These are phyloP conservation scores for Fraxinus floribunda DNA, from an alignment of 305 asterid genomes.

Conservation along the genomic window DNA sequence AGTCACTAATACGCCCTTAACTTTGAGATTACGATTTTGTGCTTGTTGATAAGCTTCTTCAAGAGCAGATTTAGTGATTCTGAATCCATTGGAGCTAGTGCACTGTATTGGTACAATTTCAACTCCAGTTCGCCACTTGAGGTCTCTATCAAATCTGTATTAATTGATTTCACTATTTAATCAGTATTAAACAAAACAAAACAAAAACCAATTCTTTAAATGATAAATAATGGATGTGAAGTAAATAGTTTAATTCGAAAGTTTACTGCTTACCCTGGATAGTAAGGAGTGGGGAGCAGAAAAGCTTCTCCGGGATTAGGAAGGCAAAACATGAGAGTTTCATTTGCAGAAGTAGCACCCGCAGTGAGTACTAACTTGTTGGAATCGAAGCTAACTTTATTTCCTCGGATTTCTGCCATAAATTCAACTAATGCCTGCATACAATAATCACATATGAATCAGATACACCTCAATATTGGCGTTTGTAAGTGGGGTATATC, in stretches of 20 bases:
- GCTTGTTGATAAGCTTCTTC: slow-evolving; percentile 13
- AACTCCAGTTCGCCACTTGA: slow-evolving; percentile 7
- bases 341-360: slow-evolving; percentile 17
- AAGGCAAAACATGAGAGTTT: slow-evolving; percentile 17
- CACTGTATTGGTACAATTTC: slow-evolving; percentile 16
- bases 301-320: slow-evolving; percentile 11
- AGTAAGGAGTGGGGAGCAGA: slow-evolving; percentile 17
- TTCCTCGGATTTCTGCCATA: slow-evolving; percentile 19
- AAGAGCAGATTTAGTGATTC: slow-evolving; percentile 10
- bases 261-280: slow-evolving; percentile 4
- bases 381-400: slow-evolving; percentile 10
- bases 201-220: background rate
- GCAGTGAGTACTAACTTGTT: slow-evolving; percentile 10
- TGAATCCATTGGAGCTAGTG: slow-evolving; percentile 10
- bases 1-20: background rate
- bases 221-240: background rate
- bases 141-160: slow-evolving; percentile 20
- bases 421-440: slow-evolving; percentile 3
- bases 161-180: background rate
- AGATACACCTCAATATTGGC: background rate
- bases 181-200: background rate
- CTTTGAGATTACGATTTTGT: background rate
- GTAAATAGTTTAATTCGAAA: background rate
- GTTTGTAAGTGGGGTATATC: background rate
- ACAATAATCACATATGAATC: background rate